phyloP scores from a whole-genome alignment of 2,329 filamentous ascomycete genomes.

The Eurotiales sp. region DNA sequence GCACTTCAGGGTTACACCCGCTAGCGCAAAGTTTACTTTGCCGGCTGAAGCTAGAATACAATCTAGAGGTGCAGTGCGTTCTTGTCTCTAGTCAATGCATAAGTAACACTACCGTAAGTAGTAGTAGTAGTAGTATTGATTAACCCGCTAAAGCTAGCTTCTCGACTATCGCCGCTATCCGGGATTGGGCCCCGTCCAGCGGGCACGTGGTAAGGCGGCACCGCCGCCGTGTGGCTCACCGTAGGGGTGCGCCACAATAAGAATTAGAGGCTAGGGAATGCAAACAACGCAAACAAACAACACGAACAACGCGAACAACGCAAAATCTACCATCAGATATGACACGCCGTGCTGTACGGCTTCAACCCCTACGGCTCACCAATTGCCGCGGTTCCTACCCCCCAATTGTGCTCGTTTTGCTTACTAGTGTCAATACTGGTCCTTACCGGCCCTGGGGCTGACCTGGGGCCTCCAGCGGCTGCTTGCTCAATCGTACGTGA shows the following conservation, averaged over 20 bases:
- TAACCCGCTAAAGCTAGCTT: not conserved
- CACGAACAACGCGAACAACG: not conserved
- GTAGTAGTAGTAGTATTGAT: not conserved
- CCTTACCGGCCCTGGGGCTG: not conserved
- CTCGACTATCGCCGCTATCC: not conserved
- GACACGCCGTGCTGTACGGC: too few species aligned
- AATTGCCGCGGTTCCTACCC: not conserved
- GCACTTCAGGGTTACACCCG: too few species aligned
- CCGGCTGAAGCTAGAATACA: too few species aligned
- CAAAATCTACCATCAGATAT: not conserved
- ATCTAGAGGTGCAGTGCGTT: too few species aligned
- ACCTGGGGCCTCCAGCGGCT: not conserved
- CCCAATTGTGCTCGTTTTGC: not conserved
- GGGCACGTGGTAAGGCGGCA: not conserved
- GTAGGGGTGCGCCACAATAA: not conserved
- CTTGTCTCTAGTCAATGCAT: too few species aligned
- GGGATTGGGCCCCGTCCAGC: not conserved
- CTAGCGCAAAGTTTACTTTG: too few species aligned
- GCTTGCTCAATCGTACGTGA: not conserved
- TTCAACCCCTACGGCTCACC: not conserved
- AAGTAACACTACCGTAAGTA: too few species aligned
- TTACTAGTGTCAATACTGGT: not conserved
- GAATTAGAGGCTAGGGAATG: not conserved
- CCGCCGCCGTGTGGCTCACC: not conserved
- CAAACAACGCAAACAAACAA: not conserved